Base-by-base conservation (phyloP, 73 alveolate species). In the Paramecium sexaurelia region DNA sequence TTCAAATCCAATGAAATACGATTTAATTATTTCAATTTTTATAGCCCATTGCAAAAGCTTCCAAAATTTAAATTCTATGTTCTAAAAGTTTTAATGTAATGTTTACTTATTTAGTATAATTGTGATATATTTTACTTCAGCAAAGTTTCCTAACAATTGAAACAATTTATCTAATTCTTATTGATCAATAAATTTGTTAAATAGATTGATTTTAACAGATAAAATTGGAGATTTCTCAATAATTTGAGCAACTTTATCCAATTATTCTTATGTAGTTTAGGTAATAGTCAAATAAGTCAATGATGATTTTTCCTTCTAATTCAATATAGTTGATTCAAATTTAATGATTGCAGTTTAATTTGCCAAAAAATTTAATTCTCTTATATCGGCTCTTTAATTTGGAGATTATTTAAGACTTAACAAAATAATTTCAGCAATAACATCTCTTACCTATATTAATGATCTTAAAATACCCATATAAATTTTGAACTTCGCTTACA, bases 401-500 rank as follows among this genome's bases (percentile, higher is more conserved):
- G 35, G 15, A 7, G 6, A 24, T 10, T 37, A 43, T 43, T 78
- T 78, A 15, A 78, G 55, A 45, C 90, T 39, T 24, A 20, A 40
- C 71, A 37, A 33, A 40, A 78, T 26, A 20, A 78, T 41, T 43
- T 39, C 71, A 20, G 90, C 73, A 10, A 78, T 78, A 6, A 78
- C 90, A 22, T 45, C 90, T 6, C 83, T 61, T 61, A 61, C 36
- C 90, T 78, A 78, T 41, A 37, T 78, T 71, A 71, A 43, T n/a
- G 19, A 6, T 13, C 10, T 41, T n/a, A 78, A 17, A 40, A 22
- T 78, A 78, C 90, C 90, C 90, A 78, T 78, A 78, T 41, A 13
- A 11, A 11, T 10, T 2, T 11, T 78, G 22, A 1, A 78, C 71
- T 78, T 78, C 1, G 19, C 22, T 43, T 0, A 27, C 32, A 32